These are phyloP conservation scores for Heliosperma pusillum DNA, from an alignment of 148 eudicot genomes.

Conservation along the genomic window DNA sequence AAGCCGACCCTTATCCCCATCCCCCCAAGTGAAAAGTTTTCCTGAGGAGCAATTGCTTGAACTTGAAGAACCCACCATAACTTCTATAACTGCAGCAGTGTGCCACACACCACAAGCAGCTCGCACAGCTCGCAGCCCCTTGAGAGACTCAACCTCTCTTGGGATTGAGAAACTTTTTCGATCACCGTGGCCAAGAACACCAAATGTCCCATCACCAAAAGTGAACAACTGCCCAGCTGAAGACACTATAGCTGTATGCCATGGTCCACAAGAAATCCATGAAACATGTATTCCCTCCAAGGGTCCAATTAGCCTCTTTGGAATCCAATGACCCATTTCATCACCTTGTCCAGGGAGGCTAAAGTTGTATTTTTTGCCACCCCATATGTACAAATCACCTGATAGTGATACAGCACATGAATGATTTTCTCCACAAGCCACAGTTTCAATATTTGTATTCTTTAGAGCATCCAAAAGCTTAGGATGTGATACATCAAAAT, in stretches of 20 bases:
- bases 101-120: slow-evolving; percentile 81
- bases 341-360: slow-evolving; percentile 65
- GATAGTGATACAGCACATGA: slow-evolving; percentile 58
- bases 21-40: slow-evolving; percentile 79
- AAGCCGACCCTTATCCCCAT: slow-evolving; percentile 69
- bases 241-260: slow-evolving; percentile 67
- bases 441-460: slow-evolving; percentile 42
- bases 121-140: slow-evolving; percentile 51
- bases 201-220: slow-evolving; percentile 79
- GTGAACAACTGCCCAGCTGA: slow-evolving; percentile 63
- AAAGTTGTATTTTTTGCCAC: slow-evolving; percentile 49
- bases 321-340: slow-evolving; percentile 54
- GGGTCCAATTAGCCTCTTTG: slow-evolving; percentile 51
- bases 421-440: slow-evolving; percentile 77
- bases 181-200: slow-evolving; percentile 78
- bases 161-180: slow-evolving; percentile 42
- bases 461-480: slow-evolving; percentile 51
- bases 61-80: slow-evolving; percentile 38
- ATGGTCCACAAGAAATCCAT: slow-evolving; percentile 72
- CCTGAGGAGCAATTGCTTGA: slow-evolving; percentile 43
- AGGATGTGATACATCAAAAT: slow-evolving; percentile 54
- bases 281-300: slow-evolving; percentile 56
- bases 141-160: slow-evolving; percentile 55
- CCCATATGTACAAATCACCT: slow-evolving; percentile 78
- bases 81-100: slow-evolving; percentile 68